These are phyloP conservation scores for Fusarium cyanostomum DNA, from an alignment of 2,329 filamentous ascomycete species.

Conservation along the genomic window DNA sequence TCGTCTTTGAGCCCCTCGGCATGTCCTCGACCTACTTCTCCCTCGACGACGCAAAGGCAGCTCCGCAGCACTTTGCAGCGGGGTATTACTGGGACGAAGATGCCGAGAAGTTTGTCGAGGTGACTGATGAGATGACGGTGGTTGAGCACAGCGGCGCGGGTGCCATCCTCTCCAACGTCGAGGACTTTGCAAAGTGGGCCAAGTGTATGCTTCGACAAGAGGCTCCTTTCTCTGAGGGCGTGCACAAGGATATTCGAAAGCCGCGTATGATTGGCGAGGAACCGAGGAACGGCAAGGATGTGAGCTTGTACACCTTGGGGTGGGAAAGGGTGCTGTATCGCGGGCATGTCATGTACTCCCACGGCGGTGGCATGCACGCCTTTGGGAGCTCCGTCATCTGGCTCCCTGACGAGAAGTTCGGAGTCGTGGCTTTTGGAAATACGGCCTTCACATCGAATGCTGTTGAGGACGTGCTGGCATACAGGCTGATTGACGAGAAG, in stretches of 20 bases:
- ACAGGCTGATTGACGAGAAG: slow-evolving; percentile 46
- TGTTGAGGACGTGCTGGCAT: slow-evolving; percentile 38
- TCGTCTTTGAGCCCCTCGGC: slow-evolving; percentile 56
- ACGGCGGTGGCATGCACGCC: slow-evolving; percentile 44
- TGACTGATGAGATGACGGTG: slow-evolving; percentile 39
- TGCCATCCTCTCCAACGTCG: slow-evolving; percentile 55
- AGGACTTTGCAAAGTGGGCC: slow-evolving; percentile 64
- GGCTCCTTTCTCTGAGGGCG: slow-evolving; percentile 35
- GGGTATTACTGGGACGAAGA: slow-evolving; percentile 54
- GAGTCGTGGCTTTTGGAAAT: slow-evolving; percentile 51
- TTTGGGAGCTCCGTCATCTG: slow-evolving; percentile 46
- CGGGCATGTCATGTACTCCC: slow-evolving; percentile 44
- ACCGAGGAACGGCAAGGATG: slow-evolving; percentile 22
- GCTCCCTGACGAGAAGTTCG: slow-evolving; percentile 47
- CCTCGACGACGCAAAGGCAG: slow-evolving; percentile 39
- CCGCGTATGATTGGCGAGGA: slow-evolving; percentile 47
- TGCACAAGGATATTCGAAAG: slow-evolving; percentile 44
- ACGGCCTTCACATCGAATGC: slow-evolving; percentile 52
- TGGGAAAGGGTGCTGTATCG: slow-evolving; percentile 43
- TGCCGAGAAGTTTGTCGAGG: slow-evolving; percentile 30
- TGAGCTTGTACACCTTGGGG: slow-evolving; percentile 44
- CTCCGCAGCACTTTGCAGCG: slow-evolving; percentile 48
- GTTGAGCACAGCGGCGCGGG: slow-evolving; percentile 53
- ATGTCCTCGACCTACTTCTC: slow-evolving; percentile 57
- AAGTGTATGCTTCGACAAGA: slow-evolving; percentile 53